Conservation (phyloP, 108 stramenopile species). For the Conticribra weissflogii region DNA sequence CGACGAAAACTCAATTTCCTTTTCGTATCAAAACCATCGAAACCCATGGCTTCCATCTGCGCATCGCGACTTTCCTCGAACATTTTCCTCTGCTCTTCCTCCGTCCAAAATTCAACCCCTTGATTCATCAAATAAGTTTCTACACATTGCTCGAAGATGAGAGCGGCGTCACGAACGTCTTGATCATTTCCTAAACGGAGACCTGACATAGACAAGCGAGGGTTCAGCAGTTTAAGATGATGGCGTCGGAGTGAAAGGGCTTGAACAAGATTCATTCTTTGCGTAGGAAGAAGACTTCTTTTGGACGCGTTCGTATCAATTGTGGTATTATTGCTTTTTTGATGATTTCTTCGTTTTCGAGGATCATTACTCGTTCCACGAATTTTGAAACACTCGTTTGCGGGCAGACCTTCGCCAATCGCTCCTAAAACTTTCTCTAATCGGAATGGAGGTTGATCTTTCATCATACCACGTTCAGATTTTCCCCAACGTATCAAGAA, state of each 20-base stretch:
- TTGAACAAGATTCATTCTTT: slow-evolving; percentile 51
- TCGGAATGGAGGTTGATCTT: slow-evolving; percentile 56
- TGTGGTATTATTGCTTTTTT: slow-evolving; percentile 17
- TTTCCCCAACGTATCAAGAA: slow-evolving; percentile 50
- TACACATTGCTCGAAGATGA: slow-evolving; percentile 61
- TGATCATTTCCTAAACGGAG: slow-evolving; percentile 53
- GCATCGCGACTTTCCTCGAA: neutral
- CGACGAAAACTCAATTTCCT: too few relatives aligned
- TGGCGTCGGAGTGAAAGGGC: slow-evolving; percentile 67
- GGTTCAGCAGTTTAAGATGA: slow-evolving; percentile 68
- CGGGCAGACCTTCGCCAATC: too few relatives aligned
- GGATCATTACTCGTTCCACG: too few relatives aligned
- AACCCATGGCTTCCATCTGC: neutral
- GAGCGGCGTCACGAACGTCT: slow-evolving; percentile 54
- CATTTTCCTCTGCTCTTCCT: slow-evolving; percentile 56
- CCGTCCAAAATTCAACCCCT: slow-evolving; percentile 52
- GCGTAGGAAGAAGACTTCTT: neutral
- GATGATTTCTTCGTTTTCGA: too few relatives aligned
- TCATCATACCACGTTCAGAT: slow-evolving; percentile 77
- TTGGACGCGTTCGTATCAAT: neutral
- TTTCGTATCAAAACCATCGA: neutral
- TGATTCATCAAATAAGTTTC: slow-evolving; percentile 43
- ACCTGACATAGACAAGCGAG: slow-evolving; percentile 32
- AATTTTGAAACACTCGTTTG: slow-evolving; percentile 17
- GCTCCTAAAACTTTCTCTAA: slow-evolving; percentile 46